Base-by-base conservation (phyloP, 1,139 yeast species). In the Pichia kudriavzevii region DNA sequence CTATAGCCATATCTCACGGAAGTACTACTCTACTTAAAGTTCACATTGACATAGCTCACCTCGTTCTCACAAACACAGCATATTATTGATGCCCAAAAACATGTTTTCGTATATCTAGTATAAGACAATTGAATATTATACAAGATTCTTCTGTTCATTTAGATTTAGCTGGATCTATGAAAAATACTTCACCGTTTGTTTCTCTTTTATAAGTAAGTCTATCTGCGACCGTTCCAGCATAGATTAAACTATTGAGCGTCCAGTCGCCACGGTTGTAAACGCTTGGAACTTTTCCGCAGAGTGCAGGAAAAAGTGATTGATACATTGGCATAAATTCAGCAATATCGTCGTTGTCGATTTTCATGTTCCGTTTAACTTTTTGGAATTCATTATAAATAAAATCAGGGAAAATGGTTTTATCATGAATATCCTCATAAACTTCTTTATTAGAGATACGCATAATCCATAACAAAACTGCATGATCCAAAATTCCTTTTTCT, bases 171-270 rank as follows among this genome's bases (percentile, higher is more conserved):
- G 43, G 39, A 27, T 66, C 60, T 11, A 79, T 67, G 38, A 80
- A 62, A 34, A 75, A 70, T 34, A 78, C 67, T 46, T 79, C 88
- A 32, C 71, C 71, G 34, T 73, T 79, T 39, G 69, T 64, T 7
- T 72, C 72, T 48, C 85, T 64, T 2, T 66, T 67, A 60, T 77
- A 80, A 24, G 75, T 68, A 7, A 78, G 55, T 28, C 69, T 61
- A 43, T 78, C 84, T 39, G 75, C 60, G 11, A 79, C 66, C 27
- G 69, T 69, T 21, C 77, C 79, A 25, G 84, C 80, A 18, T 68
- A 56, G 13, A 78, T 70, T 43, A 80, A 63, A 41, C 66, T 69
- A 38, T 72, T 69, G 5, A 79, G 69, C 2, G 75, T 66, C 85
- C 88, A 79, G 23, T 67, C 66, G 5, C 87, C 88, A 30, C 55